Base-by-base conservation (phyloP, 345 rosid species). In the Erysimum cheiranthoides region DNA sequence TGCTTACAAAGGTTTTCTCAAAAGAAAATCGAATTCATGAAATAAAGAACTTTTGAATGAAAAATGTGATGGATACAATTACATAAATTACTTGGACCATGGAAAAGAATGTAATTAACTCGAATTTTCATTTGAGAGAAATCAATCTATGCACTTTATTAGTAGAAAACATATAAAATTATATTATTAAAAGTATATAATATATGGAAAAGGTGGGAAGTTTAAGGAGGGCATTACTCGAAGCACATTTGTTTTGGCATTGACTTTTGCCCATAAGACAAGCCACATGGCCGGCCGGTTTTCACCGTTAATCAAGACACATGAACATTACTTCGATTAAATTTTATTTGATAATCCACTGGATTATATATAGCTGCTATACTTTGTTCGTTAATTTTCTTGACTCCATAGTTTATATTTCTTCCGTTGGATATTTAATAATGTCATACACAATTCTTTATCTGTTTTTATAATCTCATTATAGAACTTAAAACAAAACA, bases 211-310 rank as follows among this genome's bases (percentile, higher is more conserved):
- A 42, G 36, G 75, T 76, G 71, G 80, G 70, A 42, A 45, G 71
- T 62, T 70, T 61, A 62, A 76, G 65, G 80, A 76, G 59, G 63
- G 25, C 64, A 75, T 68, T 49, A 25, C 61, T 68, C 62, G 42
- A 57, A 69, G 70, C 74, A 61, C 42, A 68, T 52, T 76, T 43
- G 70, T 76, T 53, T 63, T 34, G 50, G 63, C 71, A 35, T 76
- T 76, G 75, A 76, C 75, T 75, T 76, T 70, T 31, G 51, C 56
- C 25, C 56, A 52, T 68, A 76, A 34, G 73, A 76, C 59, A 62
- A 59, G 51, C 51, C 75, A 70, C 75, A 70, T 76, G 75, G 25
- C 52, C 61, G 71, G 71, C 66, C 58, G 71, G 75, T 76, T 70
- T 54, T 62, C 75, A 43, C 65, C 71, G 75, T 43, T 69, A 45